Evolutionary conservation across 768 basidiomycete genomes (phyloP).

Genomic region (Kwoniella mangroviensis): DNA sequence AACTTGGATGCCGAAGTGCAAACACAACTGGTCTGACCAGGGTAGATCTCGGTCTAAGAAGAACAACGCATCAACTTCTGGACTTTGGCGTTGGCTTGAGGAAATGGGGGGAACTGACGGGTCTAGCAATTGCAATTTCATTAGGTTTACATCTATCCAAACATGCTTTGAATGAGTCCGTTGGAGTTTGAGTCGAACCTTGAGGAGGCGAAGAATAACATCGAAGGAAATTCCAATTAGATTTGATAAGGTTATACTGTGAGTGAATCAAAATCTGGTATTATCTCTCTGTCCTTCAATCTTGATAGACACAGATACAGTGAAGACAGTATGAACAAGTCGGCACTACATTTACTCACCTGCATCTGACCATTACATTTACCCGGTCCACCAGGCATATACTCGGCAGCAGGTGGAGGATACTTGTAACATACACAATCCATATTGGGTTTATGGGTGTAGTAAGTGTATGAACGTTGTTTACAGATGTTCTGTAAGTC

Average conservation of each 20-base stretch:
- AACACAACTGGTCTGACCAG: constrained; percentile 17
- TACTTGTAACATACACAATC: constrained; percentile 18
- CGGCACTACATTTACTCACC: background rate
- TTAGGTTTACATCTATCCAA: constrained; percentile 9
- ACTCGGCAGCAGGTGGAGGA: constrained; percentile 17
- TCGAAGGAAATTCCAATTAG: constrained; percentile 11
- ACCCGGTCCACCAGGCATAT: constrained; percentile 8
- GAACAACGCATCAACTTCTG: background rate
- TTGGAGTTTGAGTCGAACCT: background rate
- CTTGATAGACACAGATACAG: no score
- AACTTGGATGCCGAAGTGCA: constrained; percentile 8
- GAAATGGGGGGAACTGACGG: background rate
- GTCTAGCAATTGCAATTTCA: constrained; percentile 15
- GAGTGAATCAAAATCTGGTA: background rate
- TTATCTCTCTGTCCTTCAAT: no score
- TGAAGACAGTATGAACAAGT: no score
- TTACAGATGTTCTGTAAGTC: constrained; percentile 6
- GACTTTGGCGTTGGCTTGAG: no score
- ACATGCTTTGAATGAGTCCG: constrained; percentile 15
- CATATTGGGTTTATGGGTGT: constrained; percentile 1
- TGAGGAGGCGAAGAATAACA: constrained; percentile 8
- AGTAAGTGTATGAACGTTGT: constrained; percentile 12
- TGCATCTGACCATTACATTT: constrained; percentile 8
- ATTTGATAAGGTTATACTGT: constrained; percentile 16
- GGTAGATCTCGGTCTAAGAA: constrained; percentile 14